Percentiles rank a stretch among this genome's conserved stretches.
These are phyloP conservation scores for Sequoiadendron giganteum DNA, from an alignment of 75 land plant genomes.

Conservation along the genomic window DNA sequence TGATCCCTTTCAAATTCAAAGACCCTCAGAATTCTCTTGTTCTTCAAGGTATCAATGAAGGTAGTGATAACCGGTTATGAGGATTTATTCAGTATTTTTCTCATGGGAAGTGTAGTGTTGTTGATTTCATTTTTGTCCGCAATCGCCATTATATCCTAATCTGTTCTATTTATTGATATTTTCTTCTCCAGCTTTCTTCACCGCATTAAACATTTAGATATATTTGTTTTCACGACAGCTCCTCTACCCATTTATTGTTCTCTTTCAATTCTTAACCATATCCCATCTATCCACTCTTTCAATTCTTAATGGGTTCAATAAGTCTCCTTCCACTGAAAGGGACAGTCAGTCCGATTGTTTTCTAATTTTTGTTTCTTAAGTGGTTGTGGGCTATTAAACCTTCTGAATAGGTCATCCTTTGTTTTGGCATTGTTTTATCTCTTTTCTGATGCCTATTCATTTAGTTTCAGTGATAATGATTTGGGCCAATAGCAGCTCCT, in stretches of 20 bases:
- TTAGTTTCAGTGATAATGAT: not conserved
- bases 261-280: not conserved
- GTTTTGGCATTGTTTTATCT: not conserved
- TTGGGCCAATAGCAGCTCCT: not conserved
- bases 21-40: not conserved
- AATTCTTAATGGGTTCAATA: not conserved
- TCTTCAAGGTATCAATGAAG: not conserved
- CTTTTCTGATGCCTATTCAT: not conserved
- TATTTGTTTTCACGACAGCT: not conserved
- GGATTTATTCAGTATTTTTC: not conserved
- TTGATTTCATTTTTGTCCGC: not conserved
- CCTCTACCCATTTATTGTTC: not conserved
- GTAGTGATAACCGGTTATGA: not conserved
- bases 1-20: not conserved
- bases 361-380: not conserved
- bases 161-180: not conserved
- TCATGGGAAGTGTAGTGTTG: not conserved
- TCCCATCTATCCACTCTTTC: not conserved
- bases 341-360: not conserved
- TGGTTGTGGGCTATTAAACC: not conserved
- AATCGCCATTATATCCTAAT: not conserved
- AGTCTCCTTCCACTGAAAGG: not conserved
- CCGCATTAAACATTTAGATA: not conserved
- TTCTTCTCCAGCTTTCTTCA: not conserved
- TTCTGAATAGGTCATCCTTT: not conserved